Percentiles rank a stretch among this genome's conserved stretches.
phyloP scores from a whole-genome alignment of 2,329 filamentous ascomycete genomes.

The Ceratocystis albifundus region DNA sequence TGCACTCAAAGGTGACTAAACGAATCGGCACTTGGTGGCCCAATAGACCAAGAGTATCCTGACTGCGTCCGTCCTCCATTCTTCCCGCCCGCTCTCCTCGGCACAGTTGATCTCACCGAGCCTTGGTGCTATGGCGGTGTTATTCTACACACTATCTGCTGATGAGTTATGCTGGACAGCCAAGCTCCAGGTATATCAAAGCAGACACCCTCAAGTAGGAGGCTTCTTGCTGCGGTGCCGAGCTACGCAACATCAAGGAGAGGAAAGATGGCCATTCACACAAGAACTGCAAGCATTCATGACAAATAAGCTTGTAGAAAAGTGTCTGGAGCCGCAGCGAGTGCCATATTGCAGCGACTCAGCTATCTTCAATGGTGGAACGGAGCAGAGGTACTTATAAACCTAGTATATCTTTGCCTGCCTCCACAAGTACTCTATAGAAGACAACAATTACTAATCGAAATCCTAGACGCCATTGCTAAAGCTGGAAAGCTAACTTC shows the following conservation, averaged over 20 bases:
- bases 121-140: neutral
- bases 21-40: neutral
- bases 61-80: neutral
- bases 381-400: too few species aligned
- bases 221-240: neutral
- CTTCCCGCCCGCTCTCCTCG: neutral
- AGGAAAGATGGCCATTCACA: too few species aligned
- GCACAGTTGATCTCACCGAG: neutral
- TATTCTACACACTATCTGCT: neutral
- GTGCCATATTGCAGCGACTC: too few species aligned
- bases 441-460: too few species aligned
- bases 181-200: neutral
- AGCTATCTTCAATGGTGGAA: too few species aligned
- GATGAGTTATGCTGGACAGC: neutral
- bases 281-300: too few species aligned
- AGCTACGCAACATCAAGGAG: neutral
- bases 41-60: neutral
- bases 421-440: too few species aligned
- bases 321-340: too few species aligned
- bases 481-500: too few species aligned
- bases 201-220: neutral
- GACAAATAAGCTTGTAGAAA: neutral
- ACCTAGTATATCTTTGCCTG: too few species aligned
- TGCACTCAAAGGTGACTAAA: neutral
- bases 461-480: too few species aligned